phyloP scores from a whole-genome alignment of 805 yeast genomes.

The Saccharomyces mikatae region DNA sequence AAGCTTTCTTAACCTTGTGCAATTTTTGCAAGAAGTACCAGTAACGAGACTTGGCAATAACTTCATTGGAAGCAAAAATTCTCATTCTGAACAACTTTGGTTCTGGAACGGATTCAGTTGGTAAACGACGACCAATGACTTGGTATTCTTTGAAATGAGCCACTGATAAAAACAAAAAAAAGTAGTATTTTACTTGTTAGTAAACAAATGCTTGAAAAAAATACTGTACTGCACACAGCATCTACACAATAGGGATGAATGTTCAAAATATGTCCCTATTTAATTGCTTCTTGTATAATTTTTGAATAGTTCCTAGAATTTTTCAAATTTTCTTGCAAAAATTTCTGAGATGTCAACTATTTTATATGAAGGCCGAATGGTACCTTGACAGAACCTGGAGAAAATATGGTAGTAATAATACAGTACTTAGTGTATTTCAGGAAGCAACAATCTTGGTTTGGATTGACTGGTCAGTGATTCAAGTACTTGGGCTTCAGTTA shows the following conservation, averaged over 20 bases:
- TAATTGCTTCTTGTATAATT: not conserved
- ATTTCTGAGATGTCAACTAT: no score
- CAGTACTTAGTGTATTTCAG: not conserved
- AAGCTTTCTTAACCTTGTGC: conserved; percentile 99
- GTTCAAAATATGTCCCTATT: not conserved
- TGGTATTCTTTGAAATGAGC: conserved; percentile 98
- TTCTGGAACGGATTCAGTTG: conserved; percentile 97
- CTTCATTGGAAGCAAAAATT: conserved; percentile 97
- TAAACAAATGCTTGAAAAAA: not conserved
- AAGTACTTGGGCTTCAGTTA: not conserved
- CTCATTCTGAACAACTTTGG: conserved; percentile 99
- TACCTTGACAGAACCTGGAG: no score
- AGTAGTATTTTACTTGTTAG: not conserved
- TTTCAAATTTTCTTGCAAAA: not conserved
- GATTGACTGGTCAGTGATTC: not conserved
- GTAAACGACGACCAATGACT: conserved; percentile 99
- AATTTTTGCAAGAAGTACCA: conserved; percentile 99
- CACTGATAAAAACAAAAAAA: conserved; percentile 39
- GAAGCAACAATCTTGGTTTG: no score
- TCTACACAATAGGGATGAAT: not conserved
- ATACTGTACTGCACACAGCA: not conserved
- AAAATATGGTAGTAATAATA: not conserved
- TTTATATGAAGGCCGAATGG: no score
- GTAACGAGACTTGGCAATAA: conserved; percentile 99
- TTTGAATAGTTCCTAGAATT: not conserved